Evolutionary conservation across 768 basidiomycete genomes (phyloP).

Genomic region (Asterophora parasitica): DNA sequence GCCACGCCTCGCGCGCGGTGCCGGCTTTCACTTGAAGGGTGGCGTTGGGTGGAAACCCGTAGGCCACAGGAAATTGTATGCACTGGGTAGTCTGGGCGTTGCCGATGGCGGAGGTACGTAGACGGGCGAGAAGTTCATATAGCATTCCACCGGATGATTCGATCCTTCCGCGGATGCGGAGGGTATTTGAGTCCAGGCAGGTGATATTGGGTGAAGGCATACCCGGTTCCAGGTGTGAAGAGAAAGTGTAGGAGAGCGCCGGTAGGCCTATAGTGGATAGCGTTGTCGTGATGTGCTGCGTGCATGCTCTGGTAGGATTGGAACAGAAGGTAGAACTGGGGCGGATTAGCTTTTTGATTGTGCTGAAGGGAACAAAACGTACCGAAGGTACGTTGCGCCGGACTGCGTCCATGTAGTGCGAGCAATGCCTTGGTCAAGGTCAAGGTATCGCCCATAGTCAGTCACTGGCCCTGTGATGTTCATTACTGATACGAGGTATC

Average conservation of each 20-base stretch:
- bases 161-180: conserved; percentile 49
- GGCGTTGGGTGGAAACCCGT: conserved; percentile 34
- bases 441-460: conserved; percentile 62
- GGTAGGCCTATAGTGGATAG: conserved; percentile 26
- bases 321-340: conserved; percentile 54
- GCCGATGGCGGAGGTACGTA: conserved; percentile 20
- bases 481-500: conserved; percentile 51
- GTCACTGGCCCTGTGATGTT: conserved; percentile 33
- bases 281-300: conserved; percentile 46
- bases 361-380: conserved; percentile 1
- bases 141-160: conserved; percentile 52
- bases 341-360: background rate
- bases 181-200: conserved; percentile 51
- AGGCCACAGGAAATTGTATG: conserved; percentile 26
- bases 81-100: conserved; percentile 23
- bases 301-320: conserved; percentile 55
- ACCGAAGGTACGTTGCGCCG: conserved; percentile 47
- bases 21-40: conserved; percentile 39
- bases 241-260: conserved; percentile 42
- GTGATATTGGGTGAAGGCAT: conserved; percentile 56
- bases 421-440: conserved; percentile 58
- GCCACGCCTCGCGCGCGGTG: conserved; percentile 49
- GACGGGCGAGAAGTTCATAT: conserved; percentile 60
- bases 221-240: conserved; percentile 38
- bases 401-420: conserved; percentile 58